A percentile compares a stretch with the other conserved stretches of the same genome.
These are phyloP conservation scores for Penicillium egyptiacum DNA, from an alignment of 495 filamentous ascomycete genomes.

Conservation along the genomic window DNA sequence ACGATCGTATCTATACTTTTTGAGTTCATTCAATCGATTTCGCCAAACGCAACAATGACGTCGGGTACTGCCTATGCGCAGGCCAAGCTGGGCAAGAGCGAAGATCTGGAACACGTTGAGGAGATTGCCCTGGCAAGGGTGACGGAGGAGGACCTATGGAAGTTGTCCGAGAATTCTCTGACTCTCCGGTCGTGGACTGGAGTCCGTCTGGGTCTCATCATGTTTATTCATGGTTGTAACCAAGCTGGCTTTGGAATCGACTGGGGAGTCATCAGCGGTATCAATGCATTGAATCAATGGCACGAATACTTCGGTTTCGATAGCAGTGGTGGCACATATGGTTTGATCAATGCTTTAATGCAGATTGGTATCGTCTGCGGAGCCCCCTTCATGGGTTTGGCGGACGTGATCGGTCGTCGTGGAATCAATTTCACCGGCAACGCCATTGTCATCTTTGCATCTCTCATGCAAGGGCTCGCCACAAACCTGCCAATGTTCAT, in stretches of 20 bases:
- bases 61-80: constrained; percentile 4
- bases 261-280: constrained; percentile 44
- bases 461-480: constrained; percentile 41
- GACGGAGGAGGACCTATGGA: constrained; percentile 42
- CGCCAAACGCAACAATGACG: not conserved
- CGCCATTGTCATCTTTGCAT: constrained; percentile 36
- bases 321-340: constrained; percentile 31
- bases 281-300: constrained; percentile 35
- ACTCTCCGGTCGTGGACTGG: constrained; percentile 34
- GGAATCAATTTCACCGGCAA: constrained; percentile 44
- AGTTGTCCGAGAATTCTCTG: constrained; percentile 33
- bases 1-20: not conserved
- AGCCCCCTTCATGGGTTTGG: constrained; percentile 37
- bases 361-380: constrained; percentile 40
- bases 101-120: constrained; percentile 29
- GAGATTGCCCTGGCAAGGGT: constrained; percentile 38
- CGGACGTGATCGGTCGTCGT: constrained; percentile 43
- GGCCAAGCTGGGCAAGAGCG: constrained; percentile 17
- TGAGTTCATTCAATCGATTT: not conserved
- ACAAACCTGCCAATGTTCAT: constrained; percentile 38
- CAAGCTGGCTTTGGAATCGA: constrained; percentile 46
- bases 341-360: constrained; percentile 41
- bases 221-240: constrained; percentile 44
- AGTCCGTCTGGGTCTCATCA: constrained; percentile 35
- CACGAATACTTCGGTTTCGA: constrained; percentile 36